Evolutionary conservation across 345 rosid genomes (phyloP), one percentile per base, ranked within the genome.

Genomic region (Boechera divaricarpa): DNA sequence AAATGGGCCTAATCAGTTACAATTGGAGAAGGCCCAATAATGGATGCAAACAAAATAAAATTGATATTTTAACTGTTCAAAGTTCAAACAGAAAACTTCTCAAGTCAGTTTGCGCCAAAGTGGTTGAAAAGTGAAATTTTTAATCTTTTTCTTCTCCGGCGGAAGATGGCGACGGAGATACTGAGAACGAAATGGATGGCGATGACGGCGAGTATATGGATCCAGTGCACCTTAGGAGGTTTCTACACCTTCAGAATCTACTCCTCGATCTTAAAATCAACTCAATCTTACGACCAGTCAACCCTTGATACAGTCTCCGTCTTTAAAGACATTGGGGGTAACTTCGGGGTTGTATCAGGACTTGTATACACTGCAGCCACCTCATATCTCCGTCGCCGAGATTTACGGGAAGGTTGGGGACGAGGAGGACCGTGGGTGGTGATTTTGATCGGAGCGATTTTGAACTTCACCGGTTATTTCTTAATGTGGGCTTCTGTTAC

Each of bases 171-270:
- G 32, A 28, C 49, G 16, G 69, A 55, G 57, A 48, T 9, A 4
- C 56, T 83, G 5, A 80, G 78, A 72, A 73, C 83, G 31, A 90
- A 85, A 76, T 89, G 90, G 92, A 69, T 83, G 36, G 82, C 88
- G 7, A 83, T 91, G 8, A 83, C 83, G 18, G 96, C 89, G 38
- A 87, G 91, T 76, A 86, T 89, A 84, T 88, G 92, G 96, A 89
- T 92, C 69, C 96, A 89, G 78, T 74, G 87, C 83, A 80, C 83
- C 28, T 69, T 79, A 73, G 93, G 96, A 16, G 80, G 86, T 5
- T 85, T 87, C 18, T 92, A 89, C 82, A 89, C 96, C 54, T 90
- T 88, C 86, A 78, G 89, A 70, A 73, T 90, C 75, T 92, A 90
- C 82, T 90, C 96, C 0, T 63, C 88, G 5, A 65, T 33, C 66